Conservation (phyloP, 2,329 filamentous ascomycete genomes). For the Claviceps fusiformis region DNA sequence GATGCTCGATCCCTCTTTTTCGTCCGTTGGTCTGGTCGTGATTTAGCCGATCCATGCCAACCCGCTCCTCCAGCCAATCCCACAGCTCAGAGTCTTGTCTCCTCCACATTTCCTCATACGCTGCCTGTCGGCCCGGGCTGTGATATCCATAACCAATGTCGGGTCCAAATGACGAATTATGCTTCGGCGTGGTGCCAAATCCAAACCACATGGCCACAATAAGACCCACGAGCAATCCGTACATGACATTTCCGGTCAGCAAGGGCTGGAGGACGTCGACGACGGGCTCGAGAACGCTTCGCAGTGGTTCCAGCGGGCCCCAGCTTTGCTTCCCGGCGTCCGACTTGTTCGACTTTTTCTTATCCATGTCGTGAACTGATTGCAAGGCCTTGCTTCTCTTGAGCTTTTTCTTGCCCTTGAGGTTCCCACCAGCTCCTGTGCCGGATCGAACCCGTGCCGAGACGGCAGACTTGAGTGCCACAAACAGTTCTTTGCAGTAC, state of each 20-base stretch:
- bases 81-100: constrained; percentile 79
- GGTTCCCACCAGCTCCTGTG: constrained; percentile 29
- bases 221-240: constrained; percentile 59
- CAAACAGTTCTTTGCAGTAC: constrained; percentile 70
- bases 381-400: constrained; percentile 35
- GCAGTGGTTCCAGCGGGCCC: constrained; percentile 72
- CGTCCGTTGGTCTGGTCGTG: constrained; percentile 21
- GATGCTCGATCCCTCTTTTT: constrained; percentile 38
- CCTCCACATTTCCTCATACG: constrained; percentile 89
- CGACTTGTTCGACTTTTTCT: constrained; percentile 26
- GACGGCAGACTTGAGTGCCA: constrained; percentile 59
- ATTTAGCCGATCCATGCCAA: constrained; percentile 51
- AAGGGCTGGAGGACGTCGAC: constrained; percentile 56
- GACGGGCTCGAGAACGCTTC: constrained; percentile 54
- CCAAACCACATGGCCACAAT: constrained; percentile 65
- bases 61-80: constrained; percentile 84
- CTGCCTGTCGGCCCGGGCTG: constrained; percentile 54
- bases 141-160: constrained; percentile 18
- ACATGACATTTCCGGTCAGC: constrained; percentile 63
- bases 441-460: constrained; percentile 45
- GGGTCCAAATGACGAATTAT: constrained; percentile 22
- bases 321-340: constrained; percentile 41
- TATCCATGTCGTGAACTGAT: constrained; percentile 29
- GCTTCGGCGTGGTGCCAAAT: constrained; percentile 34
- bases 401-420: constrained; percentile 49